Evolutionary conservation across 176 grass and related monocot genomes (phyloP).

Genomic region (Ampelocalamus luodianensis): DNA sequence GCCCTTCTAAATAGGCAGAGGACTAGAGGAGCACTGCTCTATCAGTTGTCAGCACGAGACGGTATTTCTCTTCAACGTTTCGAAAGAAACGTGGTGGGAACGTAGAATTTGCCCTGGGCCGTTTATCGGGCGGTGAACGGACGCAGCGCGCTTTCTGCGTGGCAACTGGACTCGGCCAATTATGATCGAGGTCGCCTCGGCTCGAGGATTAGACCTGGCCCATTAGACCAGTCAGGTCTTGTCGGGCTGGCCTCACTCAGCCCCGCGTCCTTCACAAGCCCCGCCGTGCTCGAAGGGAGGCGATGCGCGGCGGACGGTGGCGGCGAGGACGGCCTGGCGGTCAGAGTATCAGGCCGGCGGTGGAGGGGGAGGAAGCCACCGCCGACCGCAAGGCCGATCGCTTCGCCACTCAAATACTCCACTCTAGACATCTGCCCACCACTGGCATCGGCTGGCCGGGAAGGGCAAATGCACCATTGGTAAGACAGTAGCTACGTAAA

Average conservation of each 20-base stretch:
- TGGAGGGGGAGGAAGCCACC: background rate
- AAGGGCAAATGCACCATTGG: background rate
- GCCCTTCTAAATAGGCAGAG: too few species aligned
- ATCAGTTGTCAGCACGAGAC: too few species aligned
- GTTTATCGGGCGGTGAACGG: too few species aligned
- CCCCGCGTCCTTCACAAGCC: background rate
- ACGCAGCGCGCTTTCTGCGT: background rate
- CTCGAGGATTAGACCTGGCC: background rate
- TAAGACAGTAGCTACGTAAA: background rate
- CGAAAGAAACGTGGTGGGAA: background rate
- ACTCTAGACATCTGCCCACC: background rate
- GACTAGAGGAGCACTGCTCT: too few species aligned
- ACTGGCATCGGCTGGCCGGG: background rate
- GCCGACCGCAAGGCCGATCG: too few species aligned
- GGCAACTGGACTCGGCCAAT: background rate
- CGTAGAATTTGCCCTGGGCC: background rate
- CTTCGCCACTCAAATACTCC: background rate
- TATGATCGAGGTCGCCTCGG: background rate
- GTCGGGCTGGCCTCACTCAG: background rate
- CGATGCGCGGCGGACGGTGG: background rate
- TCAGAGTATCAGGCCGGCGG: background rate
- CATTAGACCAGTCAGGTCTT: background rate
- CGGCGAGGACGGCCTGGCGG: background rate
- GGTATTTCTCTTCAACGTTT: too few species aligned
- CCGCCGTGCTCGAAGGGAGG: background rate